Evolutionary conservation across 1,139 yeast species (phyloP).

Genomic region (Kodamaea fungicola): DNA sequence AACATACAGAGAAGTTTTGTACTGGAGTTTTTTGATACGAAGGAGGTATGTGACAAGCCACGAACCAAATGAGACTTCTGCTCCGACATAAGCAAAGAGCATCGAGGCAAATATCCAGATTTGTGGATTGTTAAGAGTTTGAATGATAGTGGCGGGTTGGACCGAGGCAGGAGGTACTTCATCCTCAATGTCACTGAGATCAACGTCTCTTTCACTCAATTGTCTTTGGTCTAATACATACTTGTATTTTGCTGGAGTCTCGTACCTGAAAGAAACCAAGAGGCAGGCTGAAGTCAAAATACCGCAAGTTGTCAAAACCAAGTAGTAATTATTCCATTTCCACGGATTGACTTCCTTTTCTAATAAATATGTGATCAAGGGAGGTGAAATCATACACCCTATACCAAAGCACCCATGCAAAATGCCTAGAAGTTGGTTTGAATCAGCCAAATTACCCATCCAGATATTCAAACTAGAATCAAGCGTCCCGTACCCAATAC

Average conservation of each 20-base stretch:
- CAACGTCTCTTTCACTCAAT: not conserved
- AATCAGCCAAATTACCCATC: constrained; percentile 53
- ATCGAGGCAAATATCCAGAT: constrained; percentile 48
- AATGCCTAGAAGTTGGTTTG: constrained; percentile 62
- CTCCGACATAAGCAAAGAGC: constrained; percentile 62
- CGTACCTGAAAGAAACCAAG: constrained; percentile 41
- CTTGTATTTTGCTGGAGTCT: constrained; percentile 53
- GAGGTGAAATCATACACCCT: constrained; percentile 67
- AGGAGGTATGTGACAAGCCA: constrained; percentile 62
- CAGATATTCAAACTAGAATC: constrained; percentile 62
- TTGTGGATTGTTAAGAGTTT: constrained; percentile 39
- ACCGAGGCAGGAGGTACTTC: not conserved
- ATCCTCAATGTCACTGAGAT: not conserved
- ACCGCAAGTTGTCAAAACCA: constrained; percentile 29
- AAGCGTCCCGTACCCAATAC: constrained; percentile 57
- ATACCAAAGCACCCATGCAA: constrained; percentile 68
- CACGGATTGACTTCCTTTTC: constrained; percentile 33
- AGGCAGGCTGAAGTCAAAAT: constrained; percentile 16
- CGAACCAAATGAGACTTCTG: constrained; percentile 65
- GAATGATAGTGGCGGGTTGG: constrained; percentile 17
- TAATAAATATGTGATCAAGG: constrained; percentile 46
- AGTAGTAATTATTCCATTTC: constrained; percentile 48
- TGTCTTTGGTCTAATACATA: constrained; percentile 24
- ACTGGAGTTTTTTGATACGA: constrained; percentile 45
- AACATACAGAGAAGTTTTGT: constrained; percentile 50